These are phyloP conservation scores for Comarum palustre DNA, from an alignment of 306 rosid genomes.

Conservation along the genomic window DNA sequence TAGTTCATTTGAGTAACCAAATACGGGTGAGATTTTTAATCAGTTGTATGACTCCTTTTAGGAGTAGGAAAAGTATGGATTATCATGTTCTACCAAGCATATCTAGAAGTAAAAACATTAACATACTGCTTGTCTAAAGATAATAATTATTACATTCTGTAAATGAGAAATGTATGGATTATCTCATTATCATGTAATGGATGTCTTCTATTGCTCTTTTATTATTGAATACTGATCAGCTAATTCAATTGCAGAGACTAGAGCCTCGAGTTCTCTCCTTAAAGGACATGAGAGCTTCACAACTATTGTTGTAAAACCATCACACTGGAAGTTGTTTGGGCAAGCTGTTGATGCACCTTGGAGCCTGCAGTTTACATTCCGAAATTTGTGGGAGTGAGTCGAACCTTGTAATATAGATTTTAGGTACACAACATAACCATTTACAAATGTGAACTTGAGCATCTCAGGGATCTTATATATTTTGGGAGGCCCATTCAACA, in stretches of 20 bases:
- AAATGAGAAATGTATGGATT: not conserved
- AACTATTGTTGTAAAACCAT: not conserved
- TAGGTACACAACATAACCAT: not conserved
- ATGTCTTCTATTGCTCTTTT: not conserved
- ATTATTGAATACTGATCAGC: not conserved
- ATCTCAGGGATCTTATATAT: not conserved
- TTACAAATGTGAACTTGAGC: not conserved
- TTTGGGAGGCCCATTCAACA: not conserved
- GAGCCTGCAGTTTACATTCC: not conserved
- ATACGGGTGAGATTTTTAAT: not conserved
- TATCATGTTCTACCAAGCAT: too few relatives aligned
- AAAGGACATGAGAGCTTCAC: not conserved
- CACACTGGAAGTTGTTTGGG: not conserved
- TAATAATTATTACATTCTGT: not conserved
- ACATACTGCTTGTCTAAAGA: not conserved
- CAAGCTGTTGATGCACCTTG: not conserved
- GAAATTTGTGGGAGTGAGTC: not conserved
- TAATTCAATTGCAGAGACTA: not conserved
- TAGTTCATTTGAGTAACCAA: not conserved
- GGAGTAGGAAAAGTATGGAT: too few relatives aligned
- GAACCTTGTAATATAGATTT: constrained; percentile 15
- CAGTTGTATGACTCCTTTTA: not conserved
- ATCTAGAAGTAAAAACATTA: not conserved
- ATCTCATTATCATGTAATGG: not conserved
- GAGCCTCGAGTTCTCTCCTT: not conserved